phyloP scores from a whole-genome alignment of 2,329 filamentous ascomycete genomes.

The Elsinoe australis region DNA sequence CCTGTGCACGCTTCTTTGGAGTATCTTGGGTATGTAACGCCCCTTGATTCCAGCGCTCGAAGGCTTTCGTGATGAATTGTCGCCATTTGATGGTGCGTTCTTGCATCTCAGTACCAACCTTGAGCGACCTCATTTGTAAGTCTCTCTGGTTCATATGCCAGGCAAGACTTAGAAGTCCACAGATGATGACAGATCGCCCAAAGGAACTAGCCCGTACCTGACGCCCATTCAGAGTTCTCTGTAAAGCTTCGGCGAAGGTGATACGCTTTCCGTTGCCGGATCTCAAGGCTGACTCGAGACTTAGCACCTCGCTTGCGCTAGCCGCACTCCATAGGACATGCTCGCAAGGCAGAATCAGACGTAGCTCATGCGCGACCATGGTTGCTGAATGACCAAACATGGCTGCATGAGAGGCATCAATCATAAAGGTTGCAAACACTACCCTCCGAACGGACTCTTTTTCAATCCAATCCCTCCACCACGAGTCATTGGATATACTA shows the following conservation, averaged over 20 bases:
- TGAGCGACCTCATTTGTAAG: constrained; percentile 77
- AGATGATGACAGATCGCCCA: constrained; percentile 87
- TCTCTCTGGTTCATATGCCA: constrained; percentile 97
- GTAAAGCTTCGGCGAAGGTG: constrained; percentile 82
- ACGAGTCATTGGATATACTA: constrained; percentile 32
- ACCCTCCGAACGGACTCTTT: constrained; percentile 81
- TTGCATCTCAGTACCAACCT: constrained; percentile 69
- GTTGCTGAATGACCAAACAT: constrained; percentile 96
- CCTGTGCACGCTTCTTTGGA: too few relatives aligned
- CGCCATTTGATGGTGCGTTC: constrained; percentile 68
- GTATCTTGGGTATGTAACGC: constrained; percentile 56
- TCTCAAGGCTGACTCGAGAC: too few relatives aligned
- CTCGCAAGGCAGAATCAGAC: constrained; percentile 80
- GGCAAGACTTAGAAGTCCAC: constrained; percentile 79
- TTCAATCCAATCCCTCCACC: constrained; percentile 90
- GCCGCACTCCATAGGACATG: constrained; percentile 84
- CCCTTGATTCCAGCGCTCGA: constrained; percentile 83
- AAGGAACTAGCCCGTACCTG: constrained; percentile 83
- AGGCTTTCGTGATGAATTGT: constrained; percentile 70
- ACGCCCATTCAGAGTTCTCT: constrained; percentile 73
- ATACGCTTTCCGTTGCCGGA: too few relatives aligned
- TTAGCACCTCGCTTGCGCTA: too few relatives aligned
- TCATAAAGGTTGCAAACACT: constrained; percentile 84
- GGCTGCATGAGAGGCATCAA: constrained; percentile 87
- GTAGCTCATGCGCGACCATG: constrained; percentile 93